Base-by-base conservation (phyloP, 1,139 yeast genomes). In the Yamadazyma atmosphaerica region DNA sequence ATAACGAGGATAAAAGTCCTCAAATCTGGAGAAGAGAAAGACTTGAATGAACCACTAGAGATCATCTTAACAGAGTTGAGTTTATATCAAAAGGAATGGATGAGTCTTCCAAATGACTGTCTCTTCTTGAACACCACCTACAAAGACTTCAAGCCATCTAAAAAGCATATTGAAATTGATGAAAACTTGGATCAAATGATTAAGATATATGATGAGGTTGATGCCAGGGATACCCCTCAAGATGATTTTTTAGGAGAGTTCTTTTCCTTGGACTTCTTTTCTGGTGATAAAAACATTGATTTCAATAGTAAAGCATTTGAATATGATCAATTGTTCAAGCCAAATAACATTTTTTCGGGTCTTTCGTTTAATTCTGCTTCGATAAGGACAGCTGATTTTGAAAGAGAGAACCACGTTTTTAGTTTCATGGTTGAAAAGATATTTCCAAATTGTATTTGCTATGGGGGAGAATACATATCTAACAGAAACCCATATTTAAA, bases 401-500 rank as follows among this genome's bases (percentile, higher is more conserved):
- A 37, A 4, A 43, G 43, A 13, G 70, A 63, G 39, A 40, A 41
- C 19, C 44, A 44, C 15, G 45, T 61, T 14, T 47, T 62, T 31
- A 48, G 51, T 11, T 65, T 63, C 42, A 62, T 64, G 47, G 50
- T 60, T 30, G 54, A 57, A 11, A 41, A 45, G 9, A 63, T 65
- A n/a, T 62, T 63, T 15, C 71, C 71, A 1, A 50, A 53, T 32
- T 63, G 69, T 43, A 59, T 65, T 18, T 63, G 70, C 34, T 63
- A 59, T 44, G 36, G 46, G 21, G 37, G 43, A 22, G 40, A 41
- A 33, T 14, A 37, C 14, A 35, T 55, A 32, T 35, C 52, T 9
- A 35, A 22, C 14, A 37, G 39, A 13, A 66, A 67, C 35, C 72
- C 72, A 1, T 66, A 65, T 40, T 46, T 64, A 15, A 55, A 62